Percentiles rank a stretch among this genome's conserved stretches.
phyloP scores from a whole-genome alignment of 495 filamentous ascomycete species.

The Neurospora sublineolata region DNA sequence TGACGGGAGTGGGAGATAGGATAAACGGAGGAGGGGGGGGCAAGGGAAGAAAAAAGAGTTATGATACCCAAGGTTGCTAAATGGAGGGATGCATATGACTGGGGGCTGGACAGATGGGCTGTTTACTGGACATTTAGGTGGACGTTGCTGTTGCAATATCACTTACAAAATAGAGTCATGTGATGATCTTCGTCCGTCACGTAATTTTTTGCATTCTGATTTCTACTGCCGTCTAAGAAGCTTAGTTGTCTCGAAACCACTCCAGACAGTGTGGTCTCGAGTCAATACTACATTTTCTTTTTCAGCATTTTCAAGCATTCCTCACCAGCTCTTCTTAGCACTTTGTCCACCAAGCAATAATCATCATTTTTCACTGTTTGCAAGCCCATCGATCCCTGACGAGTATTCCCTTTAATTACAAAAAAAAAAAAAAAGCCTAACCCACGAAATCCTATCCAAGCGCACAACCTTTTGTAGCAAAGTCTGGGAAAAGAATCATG shows the following conservation, averaged over 20 bases:
- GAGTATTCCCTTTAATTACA: no score
- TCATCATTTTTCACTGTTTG: no score
- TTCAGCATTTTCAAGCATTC: no score
- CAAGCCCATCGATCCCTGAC: no score
- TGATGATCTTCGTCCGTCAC: neutral
- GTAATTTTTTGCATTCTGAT: neutral
- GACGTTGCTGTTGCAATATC: neutral
- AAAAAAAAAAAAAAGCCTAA: no score
- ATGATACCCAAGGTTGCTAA: neutral
- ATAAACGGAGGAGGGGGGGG: neutral
- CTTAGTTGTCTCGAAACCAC: neutral
- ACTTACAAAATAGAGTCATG: neutral
- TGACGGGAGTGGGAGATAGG: neutral
- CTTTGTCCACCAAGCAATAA: no score
- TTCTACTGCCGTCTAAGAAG: neutral
- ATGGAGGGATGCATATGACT: neutral
- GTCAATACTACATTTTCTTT: no score
- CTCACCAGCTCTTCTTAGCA: no score
- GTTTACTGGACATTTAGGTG: neutral
- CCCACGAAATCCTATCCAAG: no score
- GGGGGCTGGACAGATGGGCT: neutral
- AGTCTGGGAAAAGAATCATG: no score
- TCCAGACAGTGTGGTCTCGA: no score
- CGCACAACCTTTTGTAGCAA: no score
- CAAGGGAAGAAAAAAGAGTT: neutral